phyloP scores from a whole-genome alignment of 139 green algal genomes.

The Coelastrella sp. region DNA sequence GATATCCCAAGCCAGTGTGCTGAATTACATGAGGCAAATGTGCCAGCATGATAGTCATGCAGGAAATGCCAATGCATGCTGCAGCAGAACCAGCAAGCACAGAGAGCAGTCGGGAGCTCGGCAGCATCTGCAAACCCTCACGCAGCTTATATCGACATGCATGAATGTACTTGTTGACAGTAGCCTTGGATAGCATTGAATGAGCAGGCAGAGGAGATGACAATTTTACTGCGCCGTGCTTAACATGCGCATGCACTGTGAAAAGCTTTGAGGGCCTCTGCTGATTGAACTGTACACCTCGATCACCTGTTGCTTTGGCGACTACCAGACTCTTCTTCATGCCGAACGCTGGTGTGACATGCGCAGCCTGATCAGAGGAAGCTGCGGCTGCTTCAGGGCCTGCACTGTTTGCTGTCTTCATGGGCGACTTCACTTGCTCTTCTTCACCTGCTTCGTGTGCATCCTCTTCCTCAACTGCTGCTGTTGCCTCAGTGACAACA shows the following conservation, averaged over 20 bases:
- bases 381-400: background rate
- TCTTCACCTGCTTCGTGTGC: background rate
- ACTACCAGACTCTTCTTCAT: constrained; percentile 13
- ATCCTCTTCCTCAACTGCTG: background rate
- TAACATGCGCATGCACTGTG: background rate
- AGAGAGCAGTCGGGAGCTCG: background rate
- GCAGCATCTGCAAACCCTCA: too few species aligned
- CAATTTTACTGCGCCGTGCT: too few species aligned
- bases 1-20: too few species aligned
- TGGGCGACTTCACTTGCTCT: background rate
- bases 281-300: too few species aligned
- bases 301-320: background rate
- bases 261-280: too few species aligned
- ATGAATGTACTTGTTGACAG: background rate
- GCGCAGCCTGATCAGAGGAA: background rate
- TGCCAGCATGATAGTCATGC: background rate
- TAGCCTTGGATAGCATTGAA: too few species aligned
- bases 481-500: background rate
- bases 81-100: background rate
- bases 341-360: background rate
- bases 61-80: background rate
- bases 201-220: too few species aligned
- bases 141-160: too few species aligned
- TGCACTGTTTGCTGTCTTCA: background rate
- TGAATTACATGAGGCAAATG: background rate